Percentiles rank a stretch among this genome's conserved stretches.
Conservation (phyloP, 768 basidiomycete species). For the Collybiopsis confluens region DNA sequence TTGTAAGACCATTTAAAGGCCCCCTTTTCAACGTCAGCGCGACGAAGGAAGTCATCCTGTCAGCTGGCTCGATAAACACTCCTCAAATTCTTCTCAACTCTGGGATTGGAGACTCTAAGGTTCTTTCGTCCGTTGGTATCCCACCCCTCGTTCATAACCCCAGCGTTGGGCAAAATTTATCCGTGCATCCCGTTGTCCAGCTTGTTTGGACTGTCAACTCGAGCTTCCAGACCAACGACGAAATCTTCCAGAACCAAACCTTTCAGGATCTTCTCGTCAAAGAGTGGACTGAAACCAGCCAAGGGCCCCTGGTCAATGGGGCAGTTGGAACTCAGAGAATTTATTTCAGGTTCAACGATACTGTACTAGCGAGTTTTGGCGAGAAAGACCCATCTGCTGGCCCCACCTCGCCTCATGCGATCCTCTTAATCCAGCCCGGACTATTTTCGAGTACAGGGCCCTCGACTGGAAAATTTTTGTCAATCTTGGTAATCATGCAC, state of each 20-base stretch:
- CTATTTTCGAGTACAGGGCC: background rate
- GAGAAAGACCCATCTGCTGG: slow-evolving; percentile 20
- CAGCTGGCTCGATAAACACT: slow-evolving; percentile 20
- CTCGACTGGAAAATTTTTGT: slow-evolving; percentile 8
- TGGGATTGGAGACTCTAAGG: slow-evolving; percentile 16
- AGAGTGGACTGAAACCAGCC: slow-evolving; percentile 21
- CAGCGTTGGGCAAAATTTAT: slow-evolving; percentile 12
- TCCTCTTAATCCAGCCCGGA: background rate
- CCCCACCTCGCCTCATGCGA: slow-evolving; percentile 12
- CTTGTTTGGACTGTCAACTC: slow-evolving; percentile 10
- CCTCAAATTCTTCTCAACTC: slow-evolving; percentile 16
- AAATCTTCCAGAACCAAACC: slow-evolving; percentile 20
- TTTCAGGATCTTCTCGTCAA: slow-evolving; percentile 16
- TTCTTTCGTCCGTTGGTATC: slow-evolving; percentile 7
- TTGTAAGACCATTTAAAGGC: no score
- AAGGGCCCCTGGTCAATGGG: slow-evolving; percentile 16
- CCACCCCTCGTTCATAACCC: slow-evolving; percentile 9
- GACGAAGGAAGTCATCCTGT: slow-evolving; percentile 20
- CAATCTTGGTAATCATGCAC: slow-evolving; percentile 1
- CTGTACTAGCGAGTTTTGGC: slow-evolving; percentile 9
- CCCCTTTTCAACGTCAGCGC: slow-evolving; percentile 7
- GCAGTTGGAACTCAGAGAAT: background rate
- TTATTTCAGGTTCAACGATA: slow-evolving; percentile 15
- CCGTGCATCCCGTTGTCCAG: slow-evolving; percentile 7
- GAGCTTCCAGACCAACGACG: slow-evolving; percentile 15